Evolutionary conservation across 495 filamentous ascomycete genomes (phyloP).

Genomic region (Neurospora sp.): DNA sequence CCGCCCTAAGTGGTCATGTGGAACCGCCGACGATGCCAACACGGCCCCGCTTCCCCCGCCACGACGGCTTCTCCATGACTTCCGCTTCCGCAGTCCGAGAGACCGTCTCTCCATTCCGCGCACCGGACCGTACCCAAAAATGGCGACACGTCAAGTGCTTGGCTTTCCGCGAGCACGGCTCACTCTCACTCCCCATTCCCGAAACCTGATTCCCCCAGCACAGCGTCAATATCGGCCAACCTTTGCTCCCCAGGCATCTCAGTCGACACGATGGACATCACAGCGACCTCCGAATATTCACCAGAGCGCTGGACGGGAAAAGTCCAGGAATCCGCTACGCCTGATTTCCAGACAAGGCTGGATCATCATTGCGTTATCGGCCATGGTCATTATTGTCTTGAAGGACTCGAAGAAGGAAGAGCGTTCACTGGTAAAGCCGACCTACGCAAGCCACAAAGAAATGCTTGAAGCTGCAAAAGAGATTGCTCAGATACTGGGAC

Average conservation of each 20-base stretch:
- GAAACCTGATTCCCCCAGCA: not conserved
- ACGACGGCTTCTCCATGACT: not conserved
- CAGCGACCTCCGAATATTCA: not conserved
- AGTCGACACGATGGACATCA: not conserved
- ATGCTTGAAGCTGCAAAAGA: constrained; percentile 47
- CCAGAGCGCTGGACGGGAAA: not conserved
- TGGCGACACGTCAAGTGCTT: not conserved
- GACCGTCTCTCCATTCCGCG: not conserved
- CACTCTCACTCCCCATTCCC: not conserved
- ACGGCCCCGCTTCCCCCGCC: not conserved
- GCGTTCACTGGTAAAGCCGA: not conserved
- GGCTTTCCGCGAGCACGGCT: not conserved
- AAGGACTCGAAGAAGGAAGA: not conserved
- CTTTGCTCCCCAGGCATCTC: not conserved
- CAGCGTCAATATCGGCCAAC: not conserved
- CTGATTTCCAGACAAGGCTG: not conserved
- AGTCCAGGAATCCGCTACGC: not conserved
- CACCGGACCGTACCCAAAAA: too few species aligned
- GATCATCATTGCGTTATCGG: not conserved
- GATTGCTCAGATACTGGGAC: constrained; percentile 42
- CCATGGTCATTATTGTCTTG: not conserved
- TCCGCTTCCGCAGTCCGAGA: not conserved
- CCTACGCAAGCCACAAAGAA: constrained; percentile 12
- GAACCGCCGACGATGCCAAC: not conserved
- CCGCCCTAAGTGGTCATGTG: not conserved